Evolutionary conservation across 2,329 filamentous ascomycete genomes (phyloP), one percentile per base, ranked within the genome.

Genomic region (Colletotrichum sp.): DNA sequence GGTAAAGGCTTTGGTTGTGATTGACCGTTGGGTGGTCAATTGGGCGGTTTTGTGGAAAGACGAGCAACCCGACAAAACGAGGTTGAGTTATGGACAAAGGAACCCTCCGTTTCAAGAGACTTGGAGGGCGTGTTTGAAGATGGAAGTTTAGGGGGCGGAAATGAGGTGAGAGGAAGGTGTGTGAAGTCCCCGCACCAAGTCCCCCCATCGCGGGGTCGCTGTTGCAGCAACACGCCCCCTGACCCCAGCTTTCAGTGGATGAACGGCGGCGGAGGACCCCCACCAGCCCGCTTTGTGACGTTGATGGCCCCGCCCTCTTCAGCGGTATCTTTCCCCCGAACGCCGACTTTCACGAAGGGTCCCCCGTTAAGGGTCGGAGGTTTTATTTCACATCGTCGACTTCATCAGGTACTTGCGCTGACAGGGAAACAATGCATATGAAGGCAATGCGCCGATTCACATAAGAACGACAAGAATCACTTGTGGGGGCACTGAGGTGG

Each of bases 121-220:
- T 21, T 52, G 44, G 63, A 39, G 34, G 12, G 24, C 34, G 21
- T 64, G 49, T 71, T 71, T 30, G 44, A 71, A 21, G 44, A 34
- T 57, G 39, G 71, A 63, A 26, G 24, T 30, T 52, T 32, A 24
- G 9, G 66, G 32, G 21, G 30, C 39, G 26, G 28, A 60, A 21
- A 71, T 60, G 39, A 28, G 52, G n/a, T n/a, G 30, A 16, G 36
- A 62, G 28, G 30, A 32, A 57, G 55, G 24, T 32, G 66, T 69
- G 63, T 75, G 73, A 72, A 64, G 69, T 72, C 73, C 73, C 73
- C 73, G 73, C 73, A 75, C 63, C 62, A 68, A 59, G 57, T 68
- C 57, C 32, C 57, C 44, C 59, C 69, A 72, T 67, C 72, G 72
- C 55, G 72, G 72, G 72, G 72, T 75, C 59, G 70, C 55, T 63